Conservation (phyloP, 306 rosid genomes). For the Acacia confusa region DNA sequence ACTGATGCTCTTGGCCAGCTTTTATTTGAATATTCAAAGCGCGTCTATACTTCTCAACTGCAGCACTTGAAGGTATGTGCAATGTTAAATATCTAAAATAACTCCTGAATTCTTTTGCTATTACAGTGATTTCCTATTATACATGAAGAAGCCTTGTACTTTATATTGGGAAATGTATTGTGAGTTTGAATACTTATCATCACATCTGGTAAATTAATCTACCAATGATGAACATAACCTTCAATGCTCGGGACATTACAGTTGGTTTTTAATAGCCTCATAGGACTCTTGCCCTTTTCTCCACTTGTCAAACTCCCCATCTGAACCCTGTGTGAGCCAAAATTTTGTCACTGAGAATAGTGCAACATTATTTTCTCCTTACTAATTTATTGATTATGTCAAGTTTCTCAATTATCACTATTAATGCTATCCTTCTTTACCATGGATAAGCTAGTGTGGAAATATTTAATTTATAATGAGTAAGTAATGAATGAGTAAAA, state of each 20-base stretch:
- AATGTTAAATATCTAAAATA: conserved; percentile 23
- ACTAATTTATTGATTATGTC: background rate
- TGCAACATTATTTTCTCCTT: background rate
- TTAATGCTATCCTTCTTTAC: background rate
- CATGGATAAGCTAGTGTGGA: background rate
- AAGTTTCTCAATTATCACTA: background rate
- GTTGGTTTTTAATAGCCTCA: background rate
- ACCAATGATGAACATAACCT: conserved; percentile 3
- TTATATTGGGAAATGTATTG: conserved; percentile 2
- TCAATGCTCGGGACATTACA: background rate
- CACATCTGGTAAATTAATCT: background rate
- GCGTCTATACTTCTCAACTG: conserved; percentile 88
- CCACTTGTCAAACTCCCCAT: background rate
- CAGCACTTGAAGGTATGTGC: conserved; percentile 88
- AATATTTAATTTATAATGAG: background rate
- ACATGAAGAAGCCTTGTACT: conserved; percentile 1
- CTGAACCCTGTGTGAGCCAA: background rate
- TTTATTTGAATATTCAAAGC: conserved; percentile 82
- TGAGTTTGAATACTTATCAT: conserved; percentile 4
- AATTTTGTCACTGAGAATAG: background rate
- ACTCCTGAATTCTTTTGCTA: conserved; percentile 22
- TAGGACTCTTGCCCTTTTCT: background rate
- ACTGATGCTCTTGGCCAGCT: conserved; percentile 99
- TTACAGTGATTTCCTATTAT: conserved; percentile 6
- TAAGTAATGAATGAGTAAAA: background rate